These are phyloP conservation scores for Xylariaceae sp. DNA, from an alignment of 2,329 filamentous ascomycete genomes.

Conservation along the genomic window DNA sequence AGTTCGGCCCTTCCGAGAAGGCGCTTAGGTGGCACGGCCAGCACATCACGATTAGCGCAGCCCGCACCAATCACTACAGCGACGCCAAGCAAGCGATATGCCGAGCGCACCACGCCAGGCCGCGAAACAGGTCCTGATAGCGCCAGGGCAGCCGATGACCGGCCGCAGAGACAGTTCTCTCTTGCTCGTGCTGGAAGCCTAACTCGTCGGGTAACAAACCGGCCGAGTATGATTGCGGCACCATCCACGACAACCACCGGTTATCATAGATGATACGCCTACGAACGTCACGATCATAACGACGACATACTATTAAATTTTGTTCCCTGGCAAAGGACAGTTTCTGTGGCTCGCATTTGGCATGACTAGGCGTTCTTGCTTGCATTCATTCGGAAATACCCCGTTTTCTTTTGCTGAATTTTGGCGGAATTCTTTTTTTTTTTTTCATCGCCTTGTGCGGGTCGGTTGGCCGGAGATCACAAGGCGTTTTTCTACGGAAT, in stretches of 20 bases:
- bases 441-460: not conserved
- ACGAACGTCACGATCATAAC: slow-evolving; percentile 27
- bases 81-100: slow-evolving; percentile 39
- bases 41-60: slow-evolving; percentile 43
- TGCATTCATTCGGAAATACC: slow-evolving; percentile 16
- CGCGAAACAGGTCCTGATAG: slow-evolving; percentile 35
- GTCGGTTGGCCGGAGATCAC: not conserved
- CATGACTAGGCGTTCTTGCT: slow-evolving; percentile 25
- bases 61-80: slow-evolving; percentile 27
- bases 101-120: slow-evolving; percentile 42
- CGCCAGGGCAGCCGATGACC: slow-evolving; percentile 38
- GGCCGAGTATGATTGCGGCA: slow-evolving; percentile 39
- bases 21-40: slow-evolving; percentile 45
- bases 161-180: slow-evolving; percentile 41
- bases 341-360: slow-evolving; percentile 20
- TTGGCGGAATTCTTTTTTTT: slow-evolving; percentile 7
- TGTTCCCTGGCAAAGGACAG: slow-evolving; percentile 21
- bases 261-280: slow-evolving; percentile 39
- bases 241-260: slow-evolving; percentile 35
- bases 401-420: slow-evolving; percentile 6
- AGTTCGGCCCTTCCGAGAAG: slow-evolving; percentile 49
- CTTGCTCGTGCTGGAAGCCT: slow-evolving; percentile 44
- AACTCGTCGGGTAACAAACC: slow-evolving; percentile 38
- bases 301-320: slow-evolving; percentile 31
- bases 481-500: not conserved